A percentile compares a stretch with the other conserved stretches of the same genome.
These are phyloP conservation scores for Chalciporus chontae DNA, from an alignment of 768 basidiomycete species.

Conservation along the genomic window DNA sequence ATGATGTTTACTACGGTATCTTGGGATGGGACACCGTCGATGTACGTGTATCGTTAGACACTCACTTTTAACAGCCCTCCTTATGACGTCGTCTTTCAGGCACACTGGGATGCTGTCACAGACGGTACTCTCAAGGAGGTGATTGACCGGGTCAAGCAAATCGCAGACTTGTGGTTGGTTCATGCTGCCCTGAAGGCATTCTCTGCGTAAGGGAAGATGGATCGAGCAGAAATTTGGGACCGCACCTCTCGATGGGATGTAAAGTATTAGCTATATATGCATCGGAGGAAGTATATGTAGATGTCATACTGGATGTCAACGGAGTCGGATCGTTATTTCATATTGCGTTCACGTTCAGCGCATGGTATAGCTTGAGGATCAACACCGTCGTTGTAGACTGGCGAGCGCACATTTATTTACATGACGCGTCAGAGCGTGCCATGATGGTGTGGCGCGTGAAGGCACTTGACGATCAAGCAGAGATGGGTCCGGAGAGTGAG, in stretches of 20 bases:
- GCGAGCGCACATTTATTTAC: not conserved
- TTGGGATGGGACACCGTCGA: conserved; percentile 37
- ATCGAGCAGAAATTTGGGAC: not conserved
- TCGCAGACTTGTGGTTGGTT: conserved; percentile 31
- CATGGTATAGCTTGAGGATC: no score
- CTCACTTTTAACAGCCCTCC: not conserved
- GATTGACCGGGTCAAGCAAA: conserved; percentile 24
- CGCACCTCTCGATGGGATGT: not conserved
- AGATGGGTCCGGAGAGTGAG: not conserved
- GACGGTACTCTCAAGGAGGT: conserved; percentile 25
- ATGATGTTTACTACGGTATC: conserved; percentile 25
- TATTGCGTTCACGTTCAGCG: not conserved
- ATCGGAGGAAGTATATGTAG: conserved; percentile 8
- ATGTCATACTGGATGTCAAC: not conserved
- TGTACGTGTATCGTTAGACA: conserved; percentile 14
- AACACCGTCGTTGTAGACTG: not conserved
- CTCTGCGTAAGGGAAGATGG: conserved; percentile 1
- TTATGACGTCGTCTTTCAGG: conserved; percentile 19
- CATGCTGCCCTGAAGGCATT: conserved; percentile 24
- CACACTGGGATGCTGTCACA: conserved; percentile 33
- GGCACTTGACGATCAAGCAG: not conserved
- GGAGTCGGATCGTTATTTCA: not conserved
- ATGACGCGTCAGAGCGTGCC: not conserved
- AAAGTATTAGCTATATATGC: not conserved
- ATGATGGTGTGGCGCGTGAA: not conserved